Evolutionary conservation across 306 rosid genomes (phyloP).

Genomic region (Dryas alaskensis): DNA sequence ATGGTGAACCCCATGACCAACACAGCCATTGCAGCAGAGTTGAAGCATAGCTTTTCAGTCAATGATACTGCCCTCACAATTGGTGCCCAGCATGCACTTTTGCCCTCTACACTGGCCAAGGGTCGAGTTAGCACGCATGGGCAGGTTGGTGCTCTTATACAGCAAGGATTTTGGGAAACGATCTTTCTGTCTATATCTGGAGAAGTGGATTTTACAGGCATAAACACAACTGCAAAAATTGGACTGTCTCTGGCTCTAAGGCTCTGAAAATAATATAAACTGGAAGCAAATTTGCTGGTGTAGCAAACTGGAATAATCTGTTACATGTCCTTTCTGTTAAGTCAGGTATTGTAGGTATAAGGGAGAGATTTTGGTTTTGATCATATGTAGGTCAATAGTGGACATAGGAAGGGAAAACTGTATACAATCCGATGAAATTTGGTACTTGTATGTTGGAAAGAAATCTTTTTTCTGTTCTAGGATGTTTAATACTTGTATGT

Average conservation of each 20-base stretch:
- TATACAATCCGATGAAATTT: neutral
- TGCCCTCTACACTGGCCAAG: conserved; percentile 46
- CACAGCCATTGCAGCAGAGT: conserved; percentile 66
- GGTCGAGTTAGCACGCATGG: conserved; percentile 49
- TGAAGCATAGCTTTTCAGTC: conserved; percentile 47
- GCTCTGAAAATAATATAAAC: conserved; percentile 23
- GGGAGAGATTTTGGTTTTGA: neutral
- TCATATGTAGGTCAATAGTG: neutral
- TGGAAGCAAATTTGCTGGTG: neutral
- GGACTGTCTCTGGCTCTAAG: conserved; percentile 58
- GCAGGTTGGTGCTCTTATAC: conserved; percentile 47
- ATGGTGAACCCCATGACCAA: conserved; percentile 45
- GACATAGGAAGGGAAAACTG: neutral
- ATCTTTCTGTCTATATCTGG: conserved; percentile 51
- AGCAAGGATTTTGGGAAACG: conserved; percentile 53
- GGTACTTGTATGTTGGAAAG: neutral
- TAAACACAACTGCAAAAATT: conserved; percentile 35
- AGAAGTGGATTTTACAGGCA: conserved; percentile 46
- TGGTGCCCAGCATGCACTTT: conserved; percentile 60
- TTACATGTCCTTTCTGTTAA: neutral
- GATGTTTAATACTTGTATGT: too few relatives aligned
- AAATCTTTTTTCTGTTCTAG: neutral
- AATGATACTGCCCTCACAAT: conserved; percentile 40
- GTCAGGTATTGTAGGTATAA: neutral
- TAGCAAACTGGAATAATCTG: neutral